Percentiles rank a stretch among this genome's conserved stretches.
These are phyloP conservation scores for Polytrichum formosum DNA, from an alignment of 225 moss, liverwort and hornwort genomes.

Conservation along the genomic window DNA sequence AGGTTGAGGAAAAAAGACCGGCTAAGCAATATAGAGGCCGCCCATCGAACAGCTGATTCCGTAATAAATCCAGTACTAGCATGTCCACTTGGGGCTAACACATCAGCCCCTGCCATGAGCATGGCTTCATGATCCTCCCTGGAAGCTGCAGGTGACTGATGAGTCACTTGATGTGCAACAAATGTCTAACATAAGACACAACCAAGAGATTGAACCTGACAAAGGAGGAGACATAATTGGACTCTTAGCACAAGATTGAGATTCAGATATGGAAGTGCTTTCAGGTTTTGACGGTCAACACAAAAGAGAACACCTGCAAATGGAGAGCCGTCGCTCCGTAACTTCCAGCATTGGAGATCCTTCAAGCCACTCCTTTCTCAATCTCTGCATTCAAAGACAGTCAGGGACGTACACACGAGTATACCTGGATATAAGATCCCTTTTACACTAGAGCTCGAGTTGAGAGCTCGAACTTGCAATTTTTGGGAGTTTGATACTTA, in stretches of 20 bases:
- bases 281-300: neutral
- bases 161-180: slow-evolving; percentile 16
- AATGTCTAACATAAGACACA: neutral
- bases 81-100: slow-evolving; percentile 54
- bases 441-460: too few species aligned
- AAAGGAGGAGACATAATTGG: neutral
- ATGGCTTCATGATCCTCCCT: slow-evolving; percentile 91
- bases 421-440: neutral
- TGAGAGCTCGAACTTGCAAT: too few species aligned
- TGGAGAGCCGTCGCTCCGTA: slow-evolving; percentile 60
- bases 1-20: slow-evolving; percentile 83
- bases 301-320: slow-evolving; percentile 68
- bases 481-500: too few species aligned
- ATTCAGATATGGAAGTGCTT: neutral
- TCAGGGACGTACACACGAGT: neutral
- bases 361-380: slow-evolving; percentile 77
- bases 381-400: slow-evolving; percentile 39
- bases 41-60: slow-evolving; percentile 79
- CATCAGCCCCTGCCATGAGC: slow-evolving; percentile 72
- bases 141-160: slow-evolving; percentile 49
- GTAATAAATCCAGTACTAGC: slow-evolving; percentile 68
- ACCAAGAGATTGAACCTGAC: neutral
- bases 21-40: slow-evolving; percentile 81
- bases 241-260: neutral
- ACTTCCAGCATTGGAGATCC: slow-evolving; percentile 90